A percentile compares a stretch with the other conserved stretches of the same genome.
Conservation (phyloP, 176 grass and related monocot genomes). For the Raddia guianensis region DNA sequence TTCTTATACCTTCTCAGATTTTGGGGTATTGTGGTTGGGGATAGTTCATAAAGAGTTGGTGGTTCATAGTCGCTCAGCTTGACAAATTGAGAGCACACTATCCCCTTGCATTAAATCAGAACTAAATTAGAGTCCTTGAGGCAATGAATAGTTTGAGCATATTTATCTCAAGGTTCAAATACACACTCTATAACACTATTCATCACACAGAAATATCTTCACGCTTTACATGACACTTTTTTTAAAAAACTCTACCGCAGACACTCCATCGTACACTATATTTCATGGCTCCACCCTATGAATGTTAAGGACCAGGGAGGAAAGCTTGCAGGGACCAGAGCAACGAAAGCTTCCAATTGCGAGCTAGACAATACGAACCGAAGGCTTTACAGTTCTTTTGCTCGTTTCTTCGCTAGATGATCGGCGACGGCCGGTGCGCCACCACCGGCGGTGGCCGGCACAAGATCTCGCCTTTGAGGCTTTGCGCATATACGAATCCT, state of each 20-base stretch:
- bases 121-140: background rate
- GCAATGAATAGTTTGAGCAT: too few species aligned
- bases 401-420: conserved; percentile 28
- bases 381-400: conserved; percentile 33
- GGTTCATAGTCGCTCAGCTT: background rate
- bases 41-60: background rate
- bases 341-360: background rate
- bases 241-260: too few species aligned
- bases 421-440: conserved; percentile 37
- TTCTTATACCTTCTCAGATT: too few species aligned
- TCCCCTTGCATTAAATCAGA: background rate
- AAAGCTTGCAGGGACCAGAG: conserved; percentile 33
- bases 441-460: conserved; percentile 15
- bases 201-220: too few species aligned
- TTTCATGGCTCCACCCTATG: background rate
- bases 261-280: too few species aligned
- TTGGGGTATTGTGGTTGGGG: too few species aligned
- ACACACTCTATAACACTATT: too few species aligned
- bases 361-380: background rate
- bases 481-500: conserved; percentile 47
- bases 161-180: too few species aligned
- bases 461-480: conserved; percentile 41
- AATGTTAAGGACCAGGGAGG: background rate
- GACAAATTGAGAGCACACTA: background rate
- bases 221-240: too few species aligned